A percentile compares a stretch with the other conserved stretches of the same genome.
phyloP scores from a whole-genome alignment of 1,139 yeast species.

The Suhomyces taliae region DNA sequence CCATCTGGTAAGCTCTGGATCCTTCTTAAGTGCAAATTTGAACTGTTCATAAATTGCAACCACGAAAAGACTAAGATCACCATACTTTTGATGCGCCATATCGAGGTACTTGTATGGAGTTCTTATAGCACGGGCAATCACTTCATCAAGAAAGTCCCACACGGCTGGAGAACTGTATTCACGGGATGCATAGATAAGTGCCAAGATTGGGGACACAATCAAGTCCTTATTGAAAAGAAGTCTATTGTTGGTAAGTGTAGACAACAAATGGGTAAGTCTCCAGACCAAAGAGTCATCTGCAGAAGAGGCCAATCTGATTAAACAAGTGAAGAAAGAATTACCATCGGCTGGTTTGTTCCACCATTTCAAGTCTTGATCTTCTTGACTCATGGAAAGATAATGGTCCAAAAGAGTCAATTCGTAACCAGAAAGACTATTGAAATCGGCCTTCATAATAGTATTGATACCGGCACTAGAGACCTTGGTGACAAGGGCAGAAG shows the following conservation, averaged over 20 bases:
- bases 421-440: slow-evolving; percentile 37
- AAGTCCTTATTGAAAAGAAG: slow-evolving; percentile 48
- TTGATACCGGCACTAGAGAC: slow-evolving; percentile 22
- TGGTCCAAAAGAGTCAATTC: slow-evolving; percentile 57
- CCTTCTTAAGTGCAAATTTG: slow-evolving; percentile 40
- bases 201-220: slow-evolving; percentile 44
- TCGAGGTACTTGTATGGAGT: slow-evolving; percentile 87
- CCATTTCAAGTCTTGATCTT: slow-evolving; percentile 44
- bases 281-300: slow-evolving; percentile 24
- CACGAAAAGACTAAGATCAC: slow-evolving; percentile 61
- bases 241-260: slow-evolving; percentile 23
- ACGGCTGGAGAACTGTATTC: slow-evolving; percentile 8
- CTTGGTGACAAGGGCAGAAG: slow-evolving; percentile 17
- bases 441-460: slow-evolving; percentile 17
- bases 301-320: slow-evolving; percentile 49
- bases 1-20: slow-evolving; percentile 42
- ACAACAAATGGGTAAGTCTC: slow-evolving; percentile 27
- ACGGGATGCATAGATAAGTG: slow-evolving; percentile 41
- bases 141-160: slow-evolving; percentile 72
- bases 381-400: slow-evolving; percentile 36
- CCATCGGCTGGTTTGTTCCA: slow-evolving; percentile 61
- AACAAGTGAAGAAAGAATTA: slow-evolving; percentile 58
- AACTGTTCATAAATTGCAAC: slow-evolving; percentile 75
- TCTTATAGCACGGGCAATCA: slow-evolving; percentile 64
- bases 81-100: slow-evolving; percentile 41